Conservation (phyloP, 768 basidiomycete species). For the Podaxis sp. region DNA sequence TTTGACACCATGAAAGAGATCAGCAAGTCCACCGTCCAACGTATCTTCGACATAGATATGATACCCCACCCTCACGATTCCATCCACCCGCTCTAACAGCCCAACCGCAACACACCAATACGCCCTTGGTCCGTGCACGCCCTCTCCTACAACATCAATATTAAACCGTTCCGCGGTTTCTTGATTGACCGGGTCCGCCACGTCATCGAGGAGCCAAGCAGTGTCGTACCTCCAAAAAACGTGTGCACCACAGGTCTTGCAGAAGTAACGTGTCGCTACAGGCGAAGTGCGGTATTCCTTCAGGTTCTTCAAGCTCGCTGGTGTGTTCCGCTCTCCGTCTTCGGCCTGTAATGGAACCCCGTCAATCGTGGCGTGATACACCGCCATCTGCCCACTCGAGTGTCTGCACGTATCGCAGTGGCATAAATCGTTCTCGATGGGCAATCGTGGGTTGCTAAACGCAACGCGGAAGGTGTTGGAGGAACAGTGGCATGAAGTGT, state of each 20-base stretch:
- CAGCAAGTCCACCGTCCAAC: slow-evolving; percentile 32
- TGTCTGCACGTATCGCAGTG: slow-evolving; percentile 32
- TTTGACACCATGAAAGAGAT: slow-evolving; percentile 22
- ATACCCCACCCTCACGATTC: slow-evolving; percentile 22
- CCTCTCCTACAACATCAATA: slow-evolving; percentile 11
- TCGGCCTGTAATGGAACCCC: background rate
- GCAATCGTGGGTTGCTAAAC: slow-evolving; percentile 23
- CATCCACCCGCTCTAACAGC: slow-evolving; percentile 25
- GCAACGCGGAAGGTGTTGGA: slow-evolving; percentile 27
- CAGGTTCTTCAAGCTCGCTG: slow-evolving; percentile 16
- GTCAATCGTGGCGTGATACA: slow-evolving; percentile 16
- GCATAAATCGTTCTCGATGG: slow-evolving; percentile 25
- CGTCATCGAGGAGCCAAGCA: background rate
- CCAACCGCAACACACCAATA: slow-evolving; percentile 28
- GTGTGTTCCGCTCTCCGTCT: background rate
- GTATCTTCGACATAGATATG: slow-evolving; percentile 31
- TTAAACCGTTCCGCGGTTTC: background rate
- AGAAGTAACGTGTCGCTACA: slow-evolving; percentile 27
- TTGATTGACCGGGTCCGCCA: background rate
- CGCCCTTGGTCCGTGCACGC: slow-evolving; percentile 8
- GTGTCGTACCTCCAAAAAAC: slow-evolving; percentile 19
- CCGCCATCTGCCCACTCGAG: slow-evolving; percentile 27
- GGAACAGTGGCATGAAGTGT: slow-evolving; percentile 28
- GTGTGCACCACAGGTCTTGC: slow-evolving; percentile 29
- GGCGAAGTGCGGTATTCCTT: slow-evolving; percentile 24